Base-by-base conservation (phyloP, 345 rosid species). In the Syzygium oleosum region DNA sequence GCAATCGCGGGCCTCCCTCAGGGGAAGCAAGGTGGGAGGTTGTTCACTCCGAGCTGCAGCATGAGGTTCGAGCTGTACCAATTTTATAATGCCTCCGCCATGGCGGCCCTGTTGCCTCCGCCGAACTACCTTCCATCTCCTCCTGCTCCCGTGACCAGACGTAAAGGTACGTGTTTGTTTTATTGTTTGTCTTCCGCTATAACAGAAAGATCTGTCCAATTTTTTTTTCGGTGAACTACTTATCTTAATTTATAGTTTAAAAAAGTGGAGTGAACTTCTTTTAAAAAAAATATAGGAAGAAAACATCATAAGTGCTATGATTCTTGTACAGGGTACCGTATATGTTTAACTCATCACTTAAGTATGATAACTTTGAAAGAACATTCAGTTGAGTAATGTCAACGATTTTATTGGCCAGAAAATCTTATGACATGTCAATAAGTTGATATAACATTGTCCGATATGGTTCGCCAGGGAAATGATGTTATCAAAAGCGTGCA, bases 401-500 rank as follows among this genome's bases (percentile, higher is more conserved):
- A 27, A 59, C 6, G 16, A 59, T 59, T 59, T 59, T 16, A 25
- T 12, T 3, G n/a, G 12, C 27, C 15, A 27, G 12, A 27, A 12
- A 43, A 43, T 3, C 46, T 12, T 27, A 6, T 5, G 29, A 59
- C 29, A 59, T 59, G 65, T 59, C 68, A 59, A 11, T 59, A 59
- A 13, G n/a, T 61, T 27, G n/a, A 3, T 61, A n/a, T n/a, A n/a
- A 61, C 13, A 61, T 3, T 6, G n/a, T 61, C 17, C 3, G 4
- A n/a, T 12, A 61, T 7, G 4, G 34, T 1, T n/a, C 0, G 2
- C 4, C 9, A 61, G 0, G 17, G 4, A n/a, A 61, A 61, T 12
- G 73, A 61, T n/a, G 17, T 61, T n/a, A 61, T n/a, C 17, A 61
- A n/a, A 61, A 61, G 19, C 9, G 0, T 61, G 34, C 19, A n/a